These are phyloP conservation scores for Aspergillus neotritici DNA, from an alignment of 2,329 filamentous ascomycete genomes.

Conservation along the genomic window DNA sequence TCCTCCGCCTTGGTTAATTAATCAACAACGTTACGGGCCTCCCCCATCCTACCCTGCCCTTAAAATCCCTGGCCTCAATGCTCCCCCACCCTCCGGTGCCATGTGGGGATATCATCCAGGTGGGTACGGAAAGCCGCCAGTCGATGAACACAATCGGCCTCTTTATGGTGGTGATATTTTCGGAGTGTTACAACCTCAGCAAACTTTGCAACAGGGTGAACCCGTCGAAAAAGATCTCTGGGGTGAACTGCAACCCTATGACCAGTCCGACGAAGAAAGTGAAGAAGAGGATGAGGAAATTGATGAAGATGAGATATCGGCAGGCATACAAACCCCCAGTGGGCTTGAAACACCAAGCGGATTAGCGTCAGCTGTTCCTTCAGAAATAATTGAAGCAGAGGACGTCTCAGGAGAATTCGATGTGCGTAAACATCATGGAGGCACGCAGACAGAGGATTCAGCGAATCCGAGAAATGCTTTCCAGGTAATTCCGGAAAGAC, in stretches of 20 bases:
- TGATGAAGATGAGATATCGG: conserved; percentile 47
- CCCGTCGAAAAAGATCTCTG: conserved; percentile 81
- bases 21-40: conserved; percentile 88
- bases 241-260: conserved; percentile 82
- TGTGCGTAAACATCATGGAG: conserved; percentile 77
- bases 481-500: conserved; percentile 82
- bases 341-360: conserved; percentile 78
- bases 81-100: conserved; percentile 80
- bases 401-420: conserved; percentile 83
- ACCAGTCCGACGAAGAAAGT: conserved; percentile 62
- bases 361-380: conserved; percentile 71
- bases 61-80: conserved; percentile 90
- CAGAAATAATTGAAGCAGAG: conserved; percentile 70
- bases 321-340: conserved; percentile 58
- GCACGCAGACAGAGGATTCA: conserved; percentile 82
- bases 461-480: conserved; percentile 71
- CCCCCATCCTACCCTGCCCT: conserved; percentile 93
- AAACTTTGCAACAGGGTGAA: conserved; percentile 62
- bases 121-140: conserved; percentile 91
- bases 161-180: conserved; percentile 94
- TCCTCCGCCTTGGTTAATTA: conserved; percentile 94
- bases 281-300: conserved; percentile 67
- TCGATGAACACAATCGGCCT: conserved; percentile 87
- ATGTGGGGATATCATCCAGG: conserved; percentile 94
- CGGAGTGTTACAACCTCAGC: conserved; percentile 62